Percentiles rank a stretch among this genome's conserved stretches.
These are phyloP conservation scores for Phlebiopsis flavidoalba DNA, from an alignment of 768 basidiomycete species.

Conservation along the genomic window DNA sequence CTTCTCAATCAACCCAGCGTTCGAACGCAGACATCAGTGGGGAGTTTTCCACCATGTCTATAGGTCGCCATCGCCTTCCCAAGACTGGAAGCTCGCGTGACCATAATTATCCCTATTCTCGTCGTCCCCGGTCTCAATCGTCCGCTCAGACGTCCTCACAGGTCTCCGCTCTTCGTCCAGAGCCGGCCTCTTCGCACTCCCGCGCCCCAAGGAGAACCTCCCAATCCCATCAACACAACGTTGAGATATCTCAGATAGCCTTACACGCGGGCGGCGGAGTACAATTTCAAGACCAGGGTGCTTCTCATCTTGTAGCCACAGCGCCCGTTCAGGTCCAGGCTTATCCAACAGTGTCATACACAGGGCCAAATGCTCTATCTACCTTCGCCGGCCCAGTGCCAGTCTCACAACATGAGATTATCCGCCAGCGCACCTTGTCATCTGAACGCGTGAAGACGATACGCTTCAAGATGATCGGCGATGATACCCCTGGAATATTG, in stretches of 20 bases:
- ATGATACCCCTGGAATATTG: background rate
- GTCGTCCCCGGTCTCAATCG: background rate
- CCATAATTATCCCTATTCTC: background rate
- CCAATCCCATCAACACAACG: too few species aligned
- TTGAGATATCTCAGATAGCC: too few species aligned
- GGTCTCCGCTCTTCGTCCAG: background rate
- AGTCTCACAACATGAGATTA: background rate
- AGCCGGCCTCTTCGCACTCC: background rate
- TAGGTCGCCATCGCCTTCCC: background rate
- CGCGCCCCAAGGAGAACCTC: too few species aligned
- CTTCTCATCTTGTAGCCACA: too few species aligned
- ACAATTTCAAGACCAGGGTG: too few species aligned
- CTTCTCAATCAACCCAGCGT: background rate
- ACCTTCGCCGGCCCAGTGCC: background rate
- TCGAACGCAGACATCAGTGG: background rate
- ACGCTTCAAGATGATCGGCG: background rate
- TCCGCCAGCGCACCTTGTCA: background rate
- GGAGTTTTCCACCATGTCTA: background rate
- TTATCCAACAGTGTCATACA: too few species aligned
- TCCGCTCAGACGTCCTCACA: background rate
- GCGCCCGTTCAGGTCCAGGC: too few species aligned
- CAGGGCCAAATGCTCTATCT: background rate
- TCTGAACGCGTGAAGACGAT: background rate
- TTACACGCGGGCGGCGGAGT: too few species aligned
- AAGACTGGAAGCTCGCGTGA: background rate